A percentile compares a stretch with the other conserved stretches of the same genome.
Evolutionary conservation across 164 flowering plant genomes (phyloP).

Genomic region (Aristolochia contorta): DNA sequence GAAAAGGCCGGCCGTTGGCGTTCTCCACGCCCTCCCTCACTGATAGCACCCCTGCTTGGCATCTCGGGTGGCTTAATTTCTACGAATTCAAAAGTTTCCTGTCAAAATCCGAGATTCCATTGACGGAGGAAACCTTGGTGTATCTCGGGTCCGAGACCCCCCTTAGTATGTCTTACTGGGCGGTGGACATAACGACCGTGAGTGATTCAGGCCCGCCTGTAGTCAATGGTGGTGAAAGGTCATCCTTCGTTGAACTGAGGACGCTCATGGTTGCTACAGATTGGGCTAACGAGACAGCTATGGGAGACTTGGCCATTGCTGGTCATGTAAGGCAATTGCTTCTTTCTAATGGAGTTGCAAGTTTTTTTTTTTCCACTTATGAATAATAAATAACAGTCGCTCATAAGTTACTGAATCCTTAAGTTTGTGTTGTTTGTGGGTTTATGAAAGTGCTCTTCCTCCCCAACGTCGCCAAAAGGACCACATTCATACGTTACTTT

Average conservation of each 20-base stretch:
- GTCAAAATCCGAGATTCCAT: conserved; percentile 25
- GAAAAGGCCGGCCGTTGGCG: conserved; percentile 65
- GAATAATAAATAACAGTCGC: background rate
- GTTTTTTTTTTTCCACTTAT: background rate
- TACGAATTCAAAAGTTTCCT: conserved; percentile 36
- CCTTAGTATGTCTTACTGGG: conserved; percentile 62
- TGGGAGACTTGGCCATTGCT: conserved; percentile 85
- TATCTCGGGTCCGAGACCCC: conserved; percentile 47
- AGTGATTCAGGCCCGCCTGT: conserved; percentile 24
- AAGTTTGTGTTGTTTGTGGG: too few species aligned
- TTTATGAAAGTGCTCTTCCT: too few species aligned
- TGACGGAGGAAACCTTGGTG: conserved; percentile 47
- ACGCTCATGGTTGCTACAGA: conserved; percentile 95
- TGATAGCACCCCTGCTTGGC: conserved; percentile 39
- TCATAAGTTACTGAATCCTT: background rate
- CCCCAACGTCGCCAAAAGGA: too few species aligned
- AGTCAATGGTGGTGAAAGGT: conserved; percentile 24
- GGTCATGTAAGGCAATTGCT: conserved; percentile 58
- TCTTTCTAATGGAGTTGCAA: background rate
- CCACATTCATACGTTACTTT: too few species aligned
- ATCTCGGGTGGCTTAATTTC: conserved; percentile 70
- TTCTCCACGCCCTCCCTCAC: conserved; percentile 13
- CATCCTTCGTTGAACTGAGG: conserved; percentile 69
- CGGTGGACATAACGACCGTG: conserved; percentile 44
- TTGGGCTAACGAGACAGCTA: conserved; percentile 57